These are phyloP conservation scores for Dujonia santamariae DNA, from an alignment of 1,139 yeast genomes.

Conservation along the genomic window DNA sequence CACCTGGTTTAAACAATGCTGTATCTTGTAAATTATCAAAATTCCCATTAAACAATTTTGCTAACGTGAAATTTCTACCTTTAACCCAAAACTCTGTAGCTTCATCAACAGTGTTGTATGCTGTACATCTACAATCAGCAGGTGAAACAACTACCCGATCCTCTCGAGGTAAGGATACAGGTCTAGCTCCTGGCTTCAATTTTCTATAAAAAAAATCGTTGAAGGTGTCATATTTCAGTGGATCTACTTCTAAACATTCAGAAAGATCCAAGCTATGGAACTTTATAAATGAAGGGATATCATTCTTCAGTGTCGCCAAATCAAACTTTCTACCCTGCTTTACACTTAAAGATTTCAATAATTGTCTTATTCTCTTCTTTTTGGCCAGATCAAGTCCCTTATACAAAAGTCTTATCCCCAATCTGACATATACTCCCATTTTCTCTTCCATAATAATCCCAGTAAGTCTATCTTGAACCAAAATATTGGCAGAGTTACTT, in stretches of 20 bases:
- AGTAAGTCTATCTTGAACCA: slow-evolving; percentile 87
- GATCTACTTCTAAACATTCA: slow-evolving; percentile 57
- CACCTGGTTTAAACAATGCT: slow-evolving; percentile 31
- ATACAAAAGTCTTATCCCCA: slow-evolving; percentile 83
- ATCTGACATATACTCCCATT: slow-evolving; percentile 82
- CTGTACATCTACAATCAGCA: slow-evolving; percentile 86
- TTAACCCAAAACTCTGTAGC: slow-evolving; percentile 90
- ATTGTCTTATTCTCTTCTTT: slow-evolving; percentile 50
- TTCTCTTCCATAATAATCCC: slow-evolving; percentile 90
- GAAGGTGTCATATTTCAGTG: slow-evolving; percentile 60
- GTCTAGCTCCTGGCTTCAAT: slow-evolving; percentile 68
- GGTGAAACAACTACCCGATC: slow-evolving; percentile 63
- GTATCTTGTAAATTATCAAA: slow-evolving; percentile 47
- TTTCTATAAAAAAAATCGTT: slow-evolving; percentile 87
- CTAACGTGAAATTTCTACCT: slow-evolving; percentile 72
- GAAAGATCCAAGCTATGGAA: slow-evolving; percentile 75
- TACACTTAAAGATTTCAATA: slow-evolving; percentile 63
- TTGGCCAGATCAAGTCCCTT: slow-evolving; percentile 64
- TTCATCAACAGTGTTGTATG: slow-evolving; percentile 54
- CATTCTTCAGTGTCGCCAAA: slow-evolving; percentile 57
- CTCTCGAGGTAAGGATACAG: slow-evolving; percentile 55
- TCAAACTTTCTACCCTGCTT: slow-evolving; percentile 89
- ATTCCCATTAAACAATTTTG: slow-evolving; percentile 59
- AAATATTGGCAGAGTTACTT: slow-evolving; percentile 86
- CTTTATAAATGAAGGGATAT: slow-evolving; percentile 73